Evolutionary conservation across 2,329 filamentous ascomycete species (phyloP).

Genomic region (Aspergillus carbonarius): DNA sequence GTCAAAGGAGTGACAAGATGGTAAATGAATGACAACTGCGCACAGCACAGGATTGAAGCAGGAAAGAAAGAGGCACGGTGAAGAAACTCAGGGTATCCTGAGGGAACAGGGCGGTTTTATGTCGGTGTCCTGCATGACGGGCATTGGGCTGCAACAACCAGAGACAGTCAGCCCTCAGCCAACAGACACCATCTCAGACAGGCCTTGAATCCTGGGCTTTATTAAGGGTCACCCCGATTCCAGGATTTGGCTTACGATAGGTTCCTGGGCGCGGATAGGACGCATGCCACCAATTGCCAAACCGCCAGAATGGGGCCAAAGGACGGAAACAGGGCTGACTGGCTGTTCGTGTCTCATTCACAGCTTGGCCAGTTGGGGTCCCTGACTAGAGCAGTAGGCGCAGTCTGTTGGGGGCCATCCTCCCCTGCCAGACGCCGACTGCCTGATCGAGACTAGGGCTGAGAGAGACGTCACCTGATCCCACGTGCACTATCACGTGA

Average conservation of each 20-base stretch:
- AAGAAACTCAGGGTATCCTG: not conserved
- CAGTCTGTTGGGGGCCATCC: not conserved
- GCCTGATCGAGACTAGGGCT: too few species aligned
- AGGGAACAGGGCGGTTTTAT: not conserved
- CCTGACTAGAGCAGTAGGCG: not conserved
- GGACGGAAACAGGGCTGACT: not conserved
- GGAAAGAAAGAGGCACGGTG: not conserved
- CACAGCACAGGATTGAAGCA: not conserved
- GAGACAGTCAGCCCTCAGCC: not conserved
- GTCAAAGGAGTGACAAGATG: not conserved
- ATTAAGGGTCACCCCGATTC: not conserved
- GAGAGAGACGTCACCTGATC: too few species aligned
- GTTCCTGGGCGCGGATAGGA: not conserved
- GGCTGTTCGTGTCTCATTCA: not conserved
- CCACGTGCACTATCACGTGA: too few species aligned
- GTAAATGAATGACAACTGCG: not conserved
- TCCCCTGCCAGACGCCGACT: not conserved
- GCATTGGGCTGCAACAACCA: not conserved
- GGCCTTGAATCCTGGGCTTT: not conserved
- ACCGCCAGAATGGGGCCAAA: not conserved
- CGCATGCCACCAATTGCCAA: not conserved
- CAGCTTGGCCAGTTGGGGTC: not conserved
- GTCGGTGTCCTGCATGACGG: not conserved
- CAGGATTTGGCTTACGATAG: not conserved
- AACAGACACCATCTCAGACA: not conserved